phyloP scores from a whole-genome alignment of 768 basidiomycete genomes.

The Mycena amicta region DNA sequence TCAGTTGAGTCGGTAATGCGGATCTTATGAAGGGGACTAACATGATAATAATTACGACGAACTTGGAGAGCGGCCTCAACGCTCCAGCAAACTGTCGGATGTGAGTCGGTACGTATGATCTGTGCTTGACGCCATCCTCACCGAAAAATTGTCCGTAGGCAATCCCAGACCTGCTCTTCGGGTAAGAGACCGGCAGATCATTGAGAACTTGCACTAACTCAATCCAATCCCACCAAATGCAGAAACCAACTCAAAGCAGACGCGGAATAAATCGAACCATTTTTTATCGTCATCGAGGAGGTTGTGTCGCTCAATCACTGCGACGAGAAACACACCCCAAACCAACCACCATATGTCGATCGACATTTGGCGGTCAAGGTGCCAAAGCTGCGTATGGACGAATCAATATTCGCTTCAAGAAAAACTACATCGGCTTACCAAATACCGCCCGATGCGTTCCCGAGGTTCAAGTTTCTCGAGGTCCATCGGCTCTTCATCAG shows the following conservation, averaged over 20 bases:
- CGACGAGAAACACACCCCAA: slow-evolving; percentile 69
- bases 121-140: no score
- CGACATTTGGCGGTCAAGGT: slow-evolving; percentile 64
- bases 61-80: slow-evolving; percentile 66
- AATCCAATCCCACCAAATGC: slow-evolving; percentile 73
- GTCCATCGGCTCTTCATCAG: slow-evolving; percentile 49
- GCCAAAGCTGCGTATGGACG: slow-evolving; percentile 51
- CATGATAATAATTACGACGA: slow-evolving; percentile 76
- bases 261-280: slow-evolving; percentile 63
- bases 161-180: slow-evolving; percentile 71
- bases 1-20: not conserved
- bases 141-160: slow-evolving; percentile 57
- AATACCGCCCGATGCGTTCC: slow-evolving; percentile 48
- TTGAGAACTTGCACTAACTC: no score
- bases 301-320: slow-evolving; percentile 67
- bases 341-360: slow-evolving; percentile 83
- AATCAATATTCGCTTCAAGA: no score
- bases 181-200: no score
- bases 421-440: no score
- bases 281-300: slow-evolving; percentile 56
- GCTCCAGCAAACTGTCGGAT: slow-evolving; percentile 60
- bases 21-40: slow-evolving; percentile 24
- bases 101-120: no score
- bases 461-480: slow-evolving; percentile 37
- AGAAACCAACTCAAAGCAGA: slow-evolving; percentile 67